These are phyloP conservation scores for Globisporangium irregulare DNA, from an alignment of 352 stramenopile species.

Conservation along the genomic window DNA sequence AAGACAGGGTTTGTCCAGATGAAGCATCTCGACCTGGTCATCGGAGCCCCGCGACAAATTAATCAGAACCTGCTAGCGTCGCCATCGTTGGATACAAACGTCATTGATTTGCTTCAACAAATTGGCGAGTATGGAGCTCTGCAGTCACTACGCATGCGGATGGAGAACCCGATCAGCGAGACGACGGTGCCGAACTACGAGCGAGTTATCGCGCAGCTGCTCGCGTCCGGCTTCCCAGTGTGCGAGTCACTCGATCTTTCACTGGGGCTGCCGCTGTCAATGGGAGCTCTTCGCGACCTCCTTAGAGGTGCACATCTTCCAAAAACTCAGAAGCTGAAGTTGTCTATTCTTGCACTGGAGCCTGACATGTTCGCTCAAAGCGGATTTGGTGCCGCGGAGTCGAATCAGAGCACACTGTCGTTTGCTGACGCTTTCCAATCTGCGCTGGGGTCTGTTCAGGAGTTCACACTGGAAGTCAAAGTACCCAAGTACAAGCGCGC, in stretches of 20 bases:
- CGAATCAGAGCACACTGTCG: neutral
- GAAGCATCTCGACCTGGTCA: constrained; percentile 42
- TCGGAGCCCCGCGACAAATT: neutral
- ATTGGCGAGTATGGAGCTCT: constrained; percentile 26
- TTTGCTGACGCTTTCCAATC: constrained; percentile 11
- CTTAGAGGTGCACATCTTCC: constrained; percentile 20
- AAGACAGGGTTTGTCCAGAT: constrained; percentile 49
- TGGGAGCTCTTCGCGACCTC: constrained; percentile 18
- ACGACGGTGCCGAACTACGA: constrained; percentile 12
- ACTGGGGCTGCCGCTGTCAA: constrained; percentile 22
- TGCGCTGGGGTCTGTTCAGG: constrained; percentile 10
- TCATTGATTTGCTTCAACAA: constrained; percentile 24
- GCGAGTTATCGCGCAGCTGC: constrained; percentile 28
- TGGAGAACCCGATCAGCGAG: constrained; percentile 13
- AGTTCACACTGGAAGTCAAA: constrained; percentile 20
- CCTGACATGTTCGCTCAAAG: neutral
- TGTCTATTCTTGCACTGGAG: constrained; percentile 21
- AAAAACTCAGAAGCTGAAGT: constrained; percentile 21
- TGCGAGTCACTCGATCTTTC: constrained; percentile 44
- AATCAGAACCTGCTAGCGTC: constrained; percentile 1
- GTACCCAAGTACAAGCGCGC: constrained; percentile 7
- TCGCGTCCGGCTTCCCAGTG: constrained; percentile 39
- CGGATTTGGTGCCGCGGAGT: neutral
- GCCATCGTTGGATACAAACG: constrained; percentile 15
- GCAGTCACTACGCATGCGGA: constrained; percentile 21